These are phyloP conservation scores for Trichoderma sp. DNA, from an alignment of 2,329 filamentous ascomycete genomes.

Conservation along the genomic window DNA sequence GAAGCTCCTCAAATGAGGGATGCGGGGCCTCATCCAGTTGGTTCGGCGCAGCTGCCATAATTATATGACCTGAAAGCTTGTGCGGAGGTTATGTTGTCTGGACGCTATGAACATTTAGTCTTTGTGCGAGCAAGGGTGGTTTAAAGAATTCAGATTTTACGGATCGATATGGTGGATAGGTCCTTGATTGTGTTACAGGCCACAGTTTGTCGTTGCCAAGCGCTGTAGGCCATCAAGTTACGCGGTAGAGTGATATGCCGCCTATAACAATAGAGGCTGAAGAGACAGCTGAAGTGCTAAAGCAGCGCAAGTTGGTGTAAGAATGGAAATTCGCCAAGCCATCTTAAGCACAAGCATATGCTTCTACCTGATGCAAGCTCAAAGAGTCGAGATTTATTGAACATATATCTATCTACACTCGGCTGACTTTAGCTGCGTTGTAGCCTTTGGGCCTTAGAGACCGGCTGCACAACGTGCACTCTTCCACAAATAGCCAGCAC, in stretches of 20 bases:
- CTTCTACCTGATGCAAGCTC: neutral
- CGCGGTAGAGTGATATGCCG: neutral
- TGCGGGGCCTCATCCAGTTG: neutral
- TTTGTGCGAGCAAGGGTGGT: neutral
- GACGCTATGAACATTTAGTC: neutral
- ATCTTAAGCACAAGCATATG: neutral
- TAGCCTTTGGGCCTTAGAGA: neutral
- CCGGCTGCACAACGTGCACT: neutral
- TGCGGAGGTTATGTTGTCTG: neutral
- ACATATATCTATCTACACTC: neutral
- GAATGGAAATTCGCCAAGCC: neutral
- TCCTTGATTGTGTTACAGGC: neutral
- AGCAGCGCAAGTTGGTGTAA: too few relatives aligned
- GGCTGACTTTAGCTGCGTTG: neutral
- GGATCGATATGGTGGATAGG: neutral
- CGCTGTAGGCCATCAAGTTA: neutral
- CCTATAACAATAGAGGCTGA: neutral
- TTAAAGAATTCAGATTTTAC: neutral
- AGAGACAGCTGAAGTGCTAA: neutral
- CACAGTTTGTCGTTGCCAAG: neutral
- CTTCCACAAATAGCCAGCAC: neutral
- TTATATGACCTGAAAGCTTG: neutral
- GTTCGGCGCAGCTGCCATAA: conserved; percentile 2
- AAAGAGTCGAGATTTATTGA: neutral
- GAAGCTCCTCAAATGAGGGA: conserved; percentile 9